Evolutionary conservation across 345 rosid species (phyloP).

Genomic region (Acer saccharum): DNA sequence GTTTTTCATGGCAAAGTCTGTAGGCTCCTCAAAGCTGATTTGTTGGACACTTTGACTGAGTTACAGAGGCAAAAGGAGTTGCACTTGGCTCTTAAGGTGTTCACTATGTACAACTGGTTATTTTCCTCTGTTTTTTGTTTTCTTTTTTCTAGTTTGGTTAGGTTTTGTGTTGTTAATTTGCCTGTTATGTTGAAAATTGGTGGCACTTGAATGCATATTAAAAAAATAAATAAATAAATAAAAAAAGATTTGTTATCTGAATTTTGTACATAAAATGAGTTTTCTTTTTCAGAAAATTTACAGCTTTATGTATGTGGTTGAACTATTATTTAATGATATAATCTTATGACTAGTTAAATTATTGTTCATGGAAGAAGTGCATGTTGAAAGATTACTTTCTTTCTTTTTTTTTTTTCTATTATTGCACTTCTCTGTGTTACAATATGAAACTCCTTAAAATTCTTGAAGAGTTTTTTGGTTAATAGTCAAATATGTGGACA

Average conservation of each 20-base stretch:
- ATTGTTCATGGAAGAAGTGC: neutral
- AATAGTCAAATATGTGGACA: neutral
- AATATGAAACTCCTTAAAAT: neutral
- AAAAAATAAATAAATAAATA: neutral
- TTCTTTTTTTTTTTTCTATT: neutral
- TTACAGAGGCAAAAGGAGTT: constrained; percentile 51
- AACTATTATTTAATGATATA: neutral
- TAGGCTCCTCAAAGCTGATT: constrained; percentile 61
- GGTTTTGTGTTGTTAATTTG: neutral
- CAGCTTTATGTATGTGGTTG: neutral
- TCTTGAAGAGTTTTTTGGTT: neutral
- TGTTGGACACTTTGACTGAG: constrained; percentile 49
- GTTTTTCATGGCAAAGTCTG: constrained; percentile 36
- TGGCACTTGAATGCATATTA: neutral
- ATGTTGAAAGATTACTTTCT: neutral
- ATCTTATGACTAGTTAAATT: neutral
- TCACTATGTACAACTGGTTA: neutral
- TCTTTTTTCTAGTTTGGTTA: neutral
- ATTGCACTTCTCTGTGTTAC: neutral
- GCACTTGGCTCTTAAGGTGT: constrained; percentile 51
- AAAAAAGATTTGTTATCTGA: neutral
- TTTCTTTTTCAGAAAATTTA: neutral
- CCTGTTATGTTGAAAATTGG: neutral
- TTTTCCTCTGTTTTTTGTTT: neutral
- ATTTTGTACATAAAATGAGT: neutral